These are phyloP conservation scores for Saccharum spontaneum DNA, from an alignment of 176 grass and related monocot genomes.

Conservation along the genomic window DNA sequence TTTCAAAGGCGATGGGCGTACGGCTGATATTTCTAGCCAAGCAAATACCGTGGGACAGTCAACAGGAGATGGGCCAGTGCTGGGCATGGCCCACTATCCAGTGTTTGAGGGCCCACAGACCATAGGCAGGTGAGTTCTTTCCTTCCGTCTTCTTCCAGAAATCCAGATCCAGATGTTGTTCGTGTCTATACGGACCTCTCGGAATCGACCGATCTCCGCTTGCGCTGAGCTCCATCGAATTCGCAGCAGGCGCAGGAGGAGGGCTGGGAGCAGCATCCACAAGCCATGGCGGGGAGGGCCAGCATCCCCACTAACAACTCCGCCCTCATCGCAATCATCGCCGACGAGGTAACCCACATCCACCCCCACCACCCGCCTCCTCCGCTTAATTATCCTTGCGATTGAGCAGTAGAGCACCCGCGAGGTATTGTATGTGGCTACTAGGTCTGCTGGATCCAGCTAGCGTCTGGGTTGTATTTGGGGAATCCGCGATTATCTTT, in stretches of 20 bases:
- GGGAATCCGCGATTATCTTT: not conserved
- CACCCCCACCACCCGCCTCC: not conserved
- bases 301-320: conserved; percentile 51
- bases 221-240: not conserved
- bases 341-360: conserved; percentile 52
- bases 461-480: not conserved
- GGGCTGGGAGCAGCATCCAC: not conserved
- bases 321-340: conserved; percentile 64
- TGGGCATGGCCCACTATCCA: too few species aligned
- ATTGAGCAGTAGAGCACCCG: not conserved
- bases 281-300: conserved; percentile 50
- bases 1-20: too few species aligned
- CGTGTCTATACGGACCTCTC: not conserved
- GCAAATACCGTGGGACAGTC: too few species aligned
- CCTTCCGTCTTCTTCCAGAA: too few species aligned
- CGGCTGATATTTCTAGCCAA: too few species aligned
- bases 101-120: too few species aligned
- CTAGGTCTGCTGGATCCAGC: not conserved
- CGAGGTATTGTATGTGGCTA: not conserved
- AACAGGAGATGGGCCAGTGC: too few species aligned
- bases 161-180: too few species aligned
- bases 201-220: not conserved
- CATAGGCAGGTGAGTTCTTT: too few species aligned
- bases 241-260: not conserved
- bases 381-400: not conserved